Percentiles rank a stretch among this genome's conserved stretches.
Conservation (phyloP, 2,329 filamentous ascomycete genomes). For the Aspergillus latus region DNA sequence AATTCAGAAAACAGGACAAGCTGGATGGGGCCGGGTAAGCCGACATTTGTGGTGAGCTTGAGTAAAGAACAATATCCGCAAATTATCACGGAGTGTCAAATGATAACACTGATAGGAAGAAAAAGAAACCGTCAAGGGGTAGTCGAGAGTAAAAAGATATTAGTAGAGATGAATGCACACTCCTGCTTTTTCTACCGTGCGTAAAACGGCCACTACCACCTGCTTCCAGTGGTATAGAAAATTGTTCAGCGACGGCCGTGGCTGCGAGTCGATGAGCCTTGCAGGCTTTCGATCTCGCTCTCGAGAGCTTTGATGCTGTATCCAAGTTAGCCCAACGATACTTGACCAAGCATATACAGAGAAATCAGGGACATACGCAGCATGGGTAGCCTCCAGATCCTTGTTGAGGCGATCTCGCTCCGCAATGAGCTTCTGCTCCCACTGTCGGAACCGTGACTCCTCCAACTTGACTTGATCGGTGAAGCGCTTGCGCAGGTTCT, state of each 20-base stretch:
- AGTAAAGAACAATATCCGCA: conserved; percentile 33
- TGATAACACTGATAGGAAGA: conserved; percentile 13
- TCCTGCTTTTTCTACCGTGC: conserved; percentile 28
- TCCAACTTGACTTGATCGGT: conserved; percentile 99
- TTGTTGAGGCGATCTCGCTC: conserved; percentile 99
- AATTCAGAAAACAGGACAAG: conserved; percentile 35
- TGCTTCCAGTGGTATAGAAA: conserved; percentile 17
- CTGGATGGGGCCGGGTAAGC: conserved; percentile 14
- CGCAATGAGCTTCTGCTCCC: conserved; percentile 99
- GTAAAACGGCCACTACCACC: conserved; percentile 25
- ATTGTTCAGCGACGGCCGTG: conserved; percentile 77
- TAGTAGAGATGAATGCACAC: conserved; percentile 31
- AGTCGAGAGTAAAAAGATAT: conserved; percentile 37
- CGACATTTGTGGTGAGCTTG: conserved; percentile 31
- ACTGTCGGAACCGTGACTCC: conserved; percentile 97
- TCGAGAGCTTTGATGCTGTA: conserved; percentile 60
- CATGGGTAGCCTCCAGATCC: conserved; percentile 96
- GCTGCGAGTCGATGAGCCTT: conserved; percentile 85
- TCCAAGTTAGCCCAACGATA: conserved; percentile 26
- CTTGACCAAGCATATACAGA: neutral
- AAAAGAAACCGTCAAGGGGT: conserved; percentile 30
- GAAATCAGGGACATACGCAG: conserved; percentile 53
- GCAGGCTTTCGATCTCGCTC: conserved; percentile 87
- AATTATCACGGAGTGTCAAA: conserved; percentile 18
- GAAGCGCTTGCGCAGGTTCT: conserved; percentile 96